Conservation (phyloP, 768 basidiomycete genomes). For the Phanerochaete sordida region DNA sequence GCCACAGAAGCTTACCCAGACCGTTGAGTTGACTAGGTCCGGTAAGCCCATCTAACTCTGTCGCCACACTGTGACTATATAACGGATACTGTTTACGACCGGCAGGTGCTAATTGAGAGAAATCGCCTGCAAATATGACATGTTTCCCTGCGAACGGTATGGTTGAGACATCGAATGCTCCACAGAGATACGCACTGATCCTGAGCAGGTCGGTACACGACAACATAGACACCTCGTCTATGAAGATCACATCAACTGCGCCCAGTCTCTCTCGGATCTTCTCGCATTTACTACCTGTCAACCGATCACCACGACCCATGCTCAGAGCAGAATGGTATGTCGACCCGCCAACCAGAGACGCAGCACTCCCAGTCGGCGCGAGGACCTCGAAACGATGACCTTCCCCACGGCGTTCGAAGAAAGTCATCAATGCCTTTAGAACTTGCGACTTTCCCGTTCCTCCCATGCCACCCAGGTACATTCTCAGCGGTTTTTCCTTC, state of each 20-base stretch:
- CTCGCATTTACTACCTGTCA: too few species aligned
- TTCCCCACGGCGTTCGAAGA: too few species aligned
- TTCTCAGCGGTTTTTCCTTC: too few species aligned
- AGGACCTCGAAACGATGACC: too few species aligned
- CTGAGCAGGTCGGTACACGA: slow-evolving; percentile 23
- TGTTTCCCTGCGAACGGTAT: slow-evolving; percentile 33
- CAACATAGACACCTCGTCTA: slow-evolving; percentile 45
- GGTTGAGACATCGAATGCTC: slow-evolving; percentile 11
- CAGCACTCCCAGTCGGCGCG: too few species aligned
- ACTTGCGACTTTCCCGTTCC: too few species aligned
- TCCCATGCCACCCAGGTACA: too few species aligned
- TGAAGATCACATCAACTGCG: slow-evolving; percentile 34
- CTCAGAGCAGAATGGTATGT: too few species aligned
- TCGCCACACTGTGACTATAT: slow-evolving; percentile 9
- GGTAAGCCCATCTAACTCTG: slow-evolving; percentile 2
- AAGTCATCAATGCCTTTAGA: too few species aligned
- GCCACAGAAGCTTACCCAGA: slow-evolving; percentile 31
- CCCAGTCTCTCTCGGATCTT: slow-evolving; percentile 20
- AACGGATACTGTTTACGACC: slow-evolving; percentile 6
- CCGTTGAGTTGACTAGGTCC: slow-evolving; percentile 16
- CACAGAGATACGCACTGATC: slow-evolving; percentile 21
- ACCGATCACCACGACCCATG: too few species aligned
- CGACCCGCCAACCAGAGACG: too few species aligned
- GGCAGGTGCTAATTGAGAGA: slow-evolving; percentile 39
- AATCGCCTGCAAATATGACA: slow-evolving; percentile 40